A percentile compares a stretch with the other conserved stretches of the same genome.
Conservation (phyloP, 164 flowering plant genomes). For the Nelumbo lutea region DNA sequence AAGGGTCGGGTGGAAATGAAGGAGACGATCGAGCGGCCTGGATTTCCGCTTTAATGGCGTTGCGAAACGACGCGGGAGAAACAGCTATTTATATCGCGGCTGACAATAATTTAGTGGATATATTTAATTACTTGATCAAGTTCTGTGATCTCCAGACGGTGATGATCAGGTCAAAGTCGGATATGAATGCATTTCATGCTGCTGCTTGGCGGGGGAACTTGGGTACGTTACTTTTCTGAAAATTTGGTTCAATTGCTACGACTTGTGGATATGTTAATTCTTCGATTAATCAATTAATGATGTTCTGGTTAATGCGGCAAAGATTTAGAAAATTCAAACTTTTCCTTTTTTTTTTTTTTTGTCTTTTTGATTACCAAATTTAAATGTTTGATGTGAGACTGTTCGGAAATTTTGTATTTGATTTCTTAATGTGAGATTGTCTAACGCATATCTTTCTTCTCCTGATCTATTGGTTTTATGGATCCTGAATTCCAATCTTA, state of each 20-base stretch:
- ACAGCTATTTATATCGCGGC: constrained; percentile 79
- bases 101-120: constrained; percentile 44
- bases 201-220: constrained; percentile 79
- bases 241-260: not conserved
- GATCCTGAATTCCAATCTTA: too few relatives aligned
- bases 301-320: not conserved
- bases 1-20: constrained; percentile 21
- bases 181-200: constrained; percentile 67
- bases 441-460: too few relatives aligned
- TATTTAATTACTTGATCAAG: constrained; percentile 52
- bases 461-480: too few relatives aligned
- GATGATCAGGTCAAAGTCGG: constrained; percentile 63
- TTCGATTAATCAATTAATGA: not conserved
- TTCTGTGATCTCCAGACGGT: constrained; percentile 48
- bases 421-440: too few relatives aligned
- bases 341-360: too few relatives aligned
- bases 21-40: constrained; percentile 20
- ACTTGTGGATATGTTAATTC: not conserved
- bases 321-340: not conserved
- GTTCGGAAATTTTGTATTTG: too few relatives aligned
- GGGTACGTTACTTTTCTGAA: constrained; percentile 35
- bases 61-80: constrained; percentile 71
- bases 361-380: too few relatives aligned
- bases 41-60: constrained; percentile 43
- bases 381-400: too few relatives aligned